These are phyloP conservation scores for Papiliotrema flavescens DNA, from an alignment of 1,284 basidiomycete genomes.

Conservation along the genomic window DNA sequence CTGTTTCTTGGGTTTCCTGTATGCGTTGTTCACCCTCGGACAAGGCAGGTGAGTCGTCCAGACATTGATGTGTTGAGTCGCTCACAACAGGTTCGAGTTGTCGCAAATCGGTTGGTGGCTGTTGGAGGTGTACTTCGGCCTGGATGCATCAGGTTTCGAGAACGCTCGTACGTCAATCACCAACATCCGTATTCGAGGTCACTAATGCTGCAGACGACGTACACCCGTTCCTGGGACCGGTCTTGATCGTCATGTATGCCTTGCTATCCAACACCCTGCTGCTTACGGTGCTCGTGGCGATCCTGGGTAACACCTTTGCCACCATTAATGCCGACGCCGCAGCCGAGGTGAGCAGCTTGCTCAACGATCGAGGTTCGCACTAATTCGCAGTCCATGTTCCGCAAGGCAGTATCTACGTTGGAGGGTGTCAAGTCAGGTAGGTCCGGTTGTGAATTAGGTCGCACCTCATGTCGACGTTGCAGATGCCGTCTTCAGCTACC, in stretches of 20 bases:
- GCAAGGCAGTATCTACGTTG: slow-evolving; percentile 81
- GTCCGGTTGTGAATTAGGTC: neutral
- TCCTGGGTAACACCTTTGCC: slow-evolving; percentile 88
- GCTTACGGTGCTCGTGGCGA: slow-evolving; percentile 56
- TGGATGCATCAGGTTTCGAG: slow-evolving; percentile 80
- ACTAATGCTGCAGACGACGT: slow-evolving; percentile 55
- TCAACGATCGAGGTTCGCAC: slow-evolving; percentile 1
- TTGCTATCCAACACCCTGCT: slow-evolving; percentile 75
- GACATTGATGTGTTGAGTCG: neutral
- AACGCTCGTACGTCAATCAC: slow-evolving; percentile 59
- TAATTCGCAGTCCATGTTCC: slow-evolving; percentile 72
- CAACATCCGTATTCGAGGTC: neutral
- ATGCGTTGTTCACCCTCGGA: slow-evolving; percentile 76
- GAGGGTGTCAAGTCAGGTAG: slow-evolving; percentile 59
- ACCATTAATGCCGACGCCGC: slow-evolving; percentile 86
- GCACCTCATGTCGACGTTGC: slow-evolving; percentile 48
- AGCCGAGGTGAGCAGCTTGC: slow-evolving; percentile 75
- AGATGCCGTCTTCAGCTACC: slow-evolving; percentile 88
- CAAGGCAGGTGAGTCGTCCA: slow-evolving; percentile 51
- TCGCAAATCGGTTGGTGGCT: slow-evolving; percentile 50
- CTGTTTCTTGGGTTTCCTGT: slow-evolving; percentile 71
- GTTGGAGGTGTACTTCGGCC: slow-evolving; percentile 63
- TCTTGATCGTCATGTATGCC: slow-evolving; percentile 76
- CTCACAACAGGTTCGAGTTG: slow-evolving; percentile 26
- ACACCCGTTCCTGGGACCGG: slow-evolving; percentile 76